These are phyloP conservation scores for Ecytonucleospora hepatopenaei DNA, from an alignment of 371 early-diverging fungal species.

Conservation along the genomic window DNA sequence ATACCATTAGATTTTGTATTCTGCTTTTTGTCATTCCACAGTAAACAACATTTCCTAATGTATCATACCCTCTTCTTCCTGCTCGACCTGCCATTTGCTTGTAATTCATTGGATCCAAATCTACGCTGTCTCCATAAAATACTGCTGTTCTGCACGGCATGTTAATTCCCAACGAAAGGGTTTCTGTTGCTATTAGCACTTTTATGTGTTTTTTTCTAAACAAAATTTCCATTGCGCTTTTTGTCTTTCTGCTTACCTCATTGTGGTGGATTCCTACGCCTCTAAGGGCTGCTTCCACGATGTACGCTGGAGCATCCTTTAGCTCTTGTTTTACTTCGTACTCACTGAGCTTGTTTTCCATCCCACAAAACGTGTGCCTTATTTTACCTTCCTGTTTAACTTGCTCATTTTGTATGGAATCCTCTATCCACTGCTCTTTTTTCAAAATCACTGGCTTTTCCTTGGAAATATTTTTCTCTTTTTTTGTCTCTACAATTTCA, in stretches of 20 bases:
- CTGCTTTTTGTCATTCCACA: conserved; percentile 49
- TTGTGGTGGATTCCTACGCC: conserved; percentile 62
- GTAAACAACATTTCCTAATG: conserved; percentile 61
- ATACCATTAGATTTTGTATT: conserved; percentile 55
- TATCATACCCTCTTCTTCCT: conserved; percentile 61
- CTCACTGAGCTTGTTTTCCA: conserved; percentile 44
- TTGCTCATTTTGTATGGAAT: conserved; percentile 39
- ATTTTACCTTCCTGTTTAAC: conserved; percentile 43
- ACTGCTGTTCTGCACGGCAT: conserved; percentile 61
- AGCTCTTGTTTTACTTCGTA: conserved; percentile 53
- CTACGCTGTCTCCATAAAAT: conserved; percentile 59
- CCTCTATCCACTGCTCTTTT: conserved; percentile 54
- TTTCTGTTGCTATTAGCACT: conserved; percentile 61
- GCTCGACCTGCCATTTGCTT: conserved; percentile 61
- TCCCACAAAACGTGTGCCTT: conserved; percentile 48
- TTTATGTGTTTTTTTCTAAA: conserved; percentile 59
- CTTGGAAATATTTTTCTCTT: conserved; percentile 48
- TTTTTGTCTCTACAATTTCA: conserved; percentile 35
- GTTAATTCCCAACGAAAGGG: conserved; percentile 61
- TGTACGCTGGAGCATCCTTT: conserved; percentile 22
- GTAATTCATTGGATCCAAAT: conserved; percentile 59
- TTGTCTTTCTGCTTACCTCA: conserved; percentile 57
- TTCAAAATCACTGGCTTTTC: conserved; percentile 50
- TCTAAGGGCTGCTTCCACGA: conserved; percentile 55
- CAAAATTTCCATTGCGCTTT: conserved; percentile 58